phyloP scores from a whole-genome alignment of 2,329 filamentous ascomycete genomes.

The Aspergillus oerlinghausenensis region DNA sequence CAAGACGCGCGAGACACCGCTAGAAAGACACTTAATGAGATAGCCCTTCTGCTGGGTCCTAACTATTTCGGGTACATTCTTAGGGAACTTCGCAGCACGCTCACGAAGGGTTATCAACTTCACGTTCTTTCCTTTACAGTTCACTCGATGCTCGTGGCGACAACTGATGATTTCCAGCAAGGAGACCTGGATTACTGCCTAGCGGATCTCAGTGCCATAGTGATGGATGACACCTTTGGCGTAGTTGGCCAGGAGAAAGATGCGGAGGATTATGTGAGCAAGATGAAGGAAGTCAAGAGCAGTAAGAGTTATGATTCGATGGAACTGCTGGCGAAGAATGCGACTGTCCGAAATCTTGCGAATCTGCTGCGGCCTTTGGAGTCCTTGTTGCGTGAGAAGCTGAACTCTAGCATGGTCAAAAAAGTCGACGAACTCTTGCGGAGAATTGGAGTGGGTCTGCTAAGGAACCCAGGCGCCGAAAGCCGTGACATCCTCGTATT shows the following conservation, averaged over 20 bases:
- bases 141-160: conserved; percentile 79
- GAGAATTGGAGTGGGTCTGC: conserved; percentile 74
- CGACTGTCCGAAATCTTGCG: conserved; percentile 68
- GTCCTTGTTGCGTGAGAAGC: conserved; percentile 72
- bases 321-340: conserved; percentile 81
- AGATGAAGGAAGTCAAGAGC: conserved; percentile 97
- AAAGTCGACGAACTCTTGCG: conserved; percentile 88
- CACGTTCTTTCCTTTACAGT: conserved; percentile 94
- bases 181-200: conserved; percentile 90
- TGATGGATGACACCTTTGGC: conserved; percentile 98
- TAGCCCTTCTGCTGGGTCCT: conserved; percentile 74
- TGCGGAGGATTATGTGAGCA: conserved; percentile 87
- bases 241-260: conserved; percentile 92
- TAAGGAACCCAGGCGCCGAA: conserved; percentile 74
- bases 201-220: conserved; percentile 68
- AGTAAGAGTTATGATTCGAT: conserved; percentile 98
- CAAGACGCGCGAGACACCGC: conserved; percentile 89
- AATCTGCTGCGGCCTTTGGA: conserved; percentile 75
- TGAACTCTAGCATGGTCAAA: conserved; percentile 74
- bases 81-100: conserved; percentile 77
- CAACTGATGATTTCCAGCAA: conserved; percentile 66
- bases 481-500: conserved; percentile 84
- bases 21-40: conserved; percentile 79
- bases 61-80: conserved; percentile 87
- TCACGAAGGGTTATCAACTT: conserved; percentile 83